Evolutionary conservation across 23 red algal species (phyloP).

Genomic region (Gracilaria domingensis): DNA sequence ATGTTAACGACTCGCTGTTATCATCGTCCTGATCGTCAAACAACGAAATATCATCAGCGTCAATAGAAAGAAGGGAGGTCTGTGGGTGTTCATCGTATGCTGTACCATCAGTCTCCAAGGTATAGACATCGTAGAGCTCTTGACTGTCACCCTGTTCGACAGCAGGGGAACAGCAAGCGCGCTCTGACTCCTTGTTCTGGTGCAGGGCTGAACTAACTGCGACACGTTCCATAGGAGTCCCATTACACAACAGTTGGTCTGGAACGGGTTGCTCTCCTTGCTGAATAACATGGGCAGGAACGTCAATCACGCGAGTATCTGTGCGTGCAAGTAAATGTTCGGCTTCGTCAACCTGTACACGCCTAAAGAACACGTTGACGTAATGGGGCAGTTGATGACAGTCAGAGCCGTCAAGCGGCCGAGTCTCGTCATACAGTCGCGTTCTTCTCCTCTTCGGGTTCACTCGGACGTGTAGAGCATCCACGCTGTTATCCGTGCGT

Average conservation of each 20-base stretch:
- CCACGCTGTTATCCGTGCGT: not conserved
- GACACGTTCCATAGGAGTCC: slow-evolving; percentile 7
- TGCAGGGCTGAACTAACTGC: not conserved
- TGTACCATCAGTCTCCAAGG: not conserved
- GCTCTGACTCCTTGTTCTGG: not conserved
- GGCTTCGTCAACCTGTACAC: slow-evolving; percentile 13
- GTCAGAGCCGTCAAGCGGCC: not conserved
- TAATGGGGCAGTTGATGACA: not conserved
- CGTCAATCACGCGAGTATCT: slow-evolving; percentile 22
- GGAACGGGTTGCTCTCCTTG: not conserved
- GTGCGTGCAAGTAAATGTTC: not conserved
- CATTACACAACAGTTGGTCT: not conserved
- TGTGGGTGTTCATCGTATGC: not conserved
- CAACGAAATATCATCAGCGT: slow-evolving; percentile 21
- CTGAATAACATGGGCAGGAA: not conserved
- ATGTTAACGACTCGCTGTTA: not conserved
- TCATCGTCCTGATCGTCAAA: slow-evolving; percentile 20
- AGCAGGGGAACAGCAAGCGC: not conserved
- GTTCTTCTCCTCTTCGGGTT: slow-evolving; percentile 15
- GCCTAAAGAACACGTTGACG: slow-evolving; percentile 28
- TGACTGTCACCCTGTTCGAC: not conserved
- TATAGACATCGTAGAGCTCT: slow-evolving; percentile 7
- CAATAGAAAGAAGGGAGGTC: not conserved
- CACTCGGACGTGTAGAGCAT: not conserved
- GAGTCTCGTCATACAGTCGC: no score